Evolutionary conservation across 345 rosid species (phyloP), one percentile per base, ranked within the genome.

Genomic region (Lenwebbia sp.): DNA sequence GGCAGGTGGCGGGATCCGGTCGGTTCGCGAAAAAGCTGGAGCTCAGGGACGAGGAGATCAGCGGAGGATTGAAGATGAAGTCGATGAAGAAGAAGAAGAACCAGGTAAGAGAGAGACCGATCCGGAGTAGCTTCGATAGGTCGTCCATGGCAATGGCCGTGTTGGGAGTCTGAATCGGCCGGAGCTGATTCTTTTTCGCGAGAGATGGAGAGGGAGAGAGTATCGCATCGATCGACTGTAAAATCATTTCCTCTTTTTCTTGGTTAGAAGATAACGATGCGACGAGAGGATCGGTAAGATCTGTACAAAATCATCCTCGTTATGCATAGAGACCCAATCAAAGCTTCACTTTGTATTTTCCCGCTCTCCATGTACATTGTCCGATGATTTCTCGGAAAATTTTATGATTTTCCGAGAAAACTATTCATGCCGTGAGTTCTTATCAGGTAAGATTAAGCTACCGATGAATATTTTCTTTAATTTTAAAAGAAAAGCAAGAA

Each of bases 101-200:
- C 87, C 75, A 85, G 1, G 55, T 47, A 0, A 58, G 92, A 25
- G 70, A 86, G 21, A 91, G 93, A 83, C 85, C 85, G 3, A 82
- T 90, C 41, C 85, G 89, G 3, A 52, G 90, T 49, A 89, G 95
- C 89, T 87, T 93, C 54, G 92, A 89, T 82, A 86, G 90, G 51
- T 25, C 84, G 33, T 84, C 93, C 0, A 41, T 88, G 85, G 88
- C 93, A 7, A 54, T 90, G 81, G 90, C 94, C 14, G 93, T 94
- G 89, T 82, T 88, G 62, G 88, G 86, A 19, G 78, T 40, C 83
- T 82, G 28, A 25, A 13, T 23, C 33, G 7, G 54, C 50, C 6
- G 15, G 28, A 81, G 53, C 53, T 62, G 28, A 21, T 26, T 19
- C 13, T 62, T 30, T 49, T 49, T 49, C 51, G 13, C 51, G 28